Base-by-base conservation (phyloP, 2,329 filamentous ascomycete genomes). In the Pseudogymnoascus sp. region DNA sequence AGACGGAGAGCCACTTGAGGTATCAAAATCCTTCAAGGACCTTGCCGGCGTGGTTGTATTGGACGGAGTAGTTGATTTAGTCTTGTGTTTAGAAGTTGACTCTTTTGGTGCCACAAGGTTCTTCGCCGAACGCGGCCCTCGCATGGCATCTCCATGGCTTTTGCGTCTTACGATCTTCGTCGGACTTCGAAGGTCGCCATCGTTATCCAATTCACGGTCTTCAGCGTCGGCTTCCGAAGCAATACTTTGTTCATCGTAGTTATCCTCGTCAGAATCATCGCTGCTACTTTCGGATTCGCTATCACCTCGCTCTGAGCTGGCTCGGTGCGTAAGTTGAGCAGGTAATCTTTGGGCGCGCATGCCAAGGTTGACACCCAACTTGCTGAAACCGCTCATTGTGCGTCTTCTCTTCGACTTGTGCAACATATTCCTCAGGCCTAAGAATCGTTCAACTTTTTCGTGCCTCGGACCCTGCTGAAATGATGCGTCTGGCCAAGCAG, bases 291-390 rank as follows among this genome's bases (percentile, higher is more conserved):
- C 68, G 0, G 77, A 77, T 12, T 74, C 74, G 62, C 80, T 78
- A 58, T 76, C 79, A 3, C 76, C 75, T 55, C 76, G 79, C 10
- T 73, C 74, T 37, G 79, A 74, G 62, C 76, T 78, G 12, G 79
- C 74, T 63, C 74, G 72, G 21, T 66, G 62, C 2, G 69, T 62
- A 10, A 72, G 64, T 52, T 68, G 60, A 1, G 66, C 66, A 2
- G 85, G 80, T 1, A 95, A 75, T 61, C 85, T 84, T 66, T 92
- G 88, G 2, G 89, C 92, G 65, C 87, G 86, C 74, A 93, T 92
- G 1, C 87, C 87, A 64, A 90, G 79, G 66, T 79, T 89, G 21
- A 89, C 79, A 2, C 86, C 86, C 58, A 89, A 74, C 73, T 82
- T 79, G 66, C 66, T 65, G 7, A 73, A 60, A 1, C 67, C 67